Evolutionary conservation across 2,329 filamentous ascomycete genomes (phyloP).

Genomic region (Aspergillus alliaceus): DNA sequence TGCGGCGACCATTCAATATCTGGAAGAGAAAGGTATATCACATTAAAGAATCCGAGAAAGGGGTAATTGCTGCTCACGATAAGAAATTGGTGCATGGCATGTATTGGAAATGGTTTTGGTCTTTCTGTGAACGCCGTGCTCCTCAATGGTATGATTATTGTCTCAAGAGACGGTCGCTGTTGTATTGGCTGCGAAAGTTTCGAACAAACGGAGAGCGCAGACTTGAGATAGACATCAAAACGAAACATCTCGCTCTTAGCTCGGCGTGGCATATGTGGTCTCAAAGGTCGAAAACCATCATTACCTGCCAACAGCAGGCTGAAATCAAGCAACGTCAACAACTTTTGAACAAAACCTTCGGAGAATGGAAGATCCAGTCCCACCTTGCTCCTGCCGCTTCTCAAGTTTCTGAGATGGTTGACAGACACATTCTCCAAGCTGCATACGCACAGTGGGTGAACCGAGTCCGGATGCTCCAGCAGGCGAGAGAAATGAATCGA

Average conservation of each 20-base stretch:
- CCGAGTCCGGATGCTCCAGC: slow-evolving; percentile 43
- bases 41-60: slow-evolving; percentile 35
- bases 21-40: slow-evolving; percentile 50
- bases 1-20: slow-evolving; percentile 55
- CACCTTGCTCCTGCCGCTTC: slow-evolving; percentile 43
- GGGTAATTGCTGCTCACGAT: slow-evolving; percentile 32
- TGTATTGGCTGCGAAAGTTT: slow-evolving; percentile 42
- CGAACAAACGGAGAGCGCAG: slow-evolving; percentile 41
- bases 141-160: slow-evolving; percentile 44
- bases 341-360: slow-evolving; percentile 37
- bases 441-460: slow-evolving; percentile 53
- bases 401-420: slow-evolving; percentile 46
- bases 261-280: slow-evolving; percentile 36
- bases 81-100: slow-evolving; percentile 30
- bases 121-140: slow-evolving; percentile 44
- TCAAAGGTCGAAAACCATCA: slow-evolving; percentile 30
- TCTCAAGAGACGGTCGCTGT: slow-evolving; percentile 41
- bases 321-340: slow-evolving; percentile 31
- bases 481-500: slow-evolving; percentile 53
- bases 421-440: slow-evolving; percentile 47
- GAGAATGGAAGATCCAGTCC: slow-evolving; percentile 44
- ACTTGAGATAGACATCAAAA: slow-evolving; percentile 37
- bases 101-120: slow-evolving; percentile 48
- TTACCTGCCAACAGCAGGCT: slow-evolving; percentile 30
- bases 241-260: slow-evolving; percentile 27